Conservation (phyloP, 345 rosid species). For the Salix viminalis region DNA sequence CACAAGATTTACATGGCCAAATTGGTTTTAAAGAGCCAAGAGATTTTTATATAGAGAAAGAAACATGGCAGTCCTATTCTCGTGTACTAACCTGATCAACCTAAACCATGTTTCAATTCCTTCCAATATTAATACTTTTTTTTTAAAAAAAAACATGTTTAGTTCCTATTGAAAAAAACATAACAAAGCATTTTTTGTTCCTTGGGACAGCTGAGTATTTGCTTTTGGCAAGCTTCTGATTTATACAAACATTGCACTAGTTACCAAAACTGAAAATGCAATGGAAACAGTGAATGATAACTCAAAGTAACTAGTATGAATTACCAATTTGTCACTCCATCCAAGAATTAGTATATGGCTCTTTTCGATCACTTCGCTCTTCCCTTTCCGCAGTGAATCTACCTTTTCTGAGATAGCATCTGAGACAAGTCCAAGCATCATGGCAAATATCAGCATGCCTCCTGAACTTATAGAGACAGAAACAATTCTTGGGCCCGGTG, state of each 20-base stretch:
- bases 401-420: conserved; percentile 94
- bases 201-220: neutral
- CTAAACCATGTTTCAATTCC: neutral
- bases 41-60: neutral
- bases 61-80: neutral
- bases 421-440: conserved; percentile 94
- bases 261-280: neutral
- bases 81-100: neutral
- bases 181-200: neutral
- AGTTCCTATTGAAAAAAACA: neutral
- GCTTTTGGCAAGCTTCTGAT: neutral
- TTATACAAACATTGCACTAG: neutral
- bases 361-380: conserved; percentile 90
- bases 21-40: no score
- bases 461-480: conserved; percentile 89
- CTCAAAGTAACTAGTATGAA: conserved; percentile 4
- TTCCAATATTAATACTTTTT: no score
- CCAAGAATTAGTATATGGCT: conserved; percentile 83
- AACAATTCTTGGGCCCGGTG: conserved; percentile 72
- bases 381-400: conserved; percentile 85
- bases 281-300: neutral
- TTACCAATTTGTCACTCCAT: conserved; percentile 95
- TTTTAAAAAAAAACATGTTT: neutral
- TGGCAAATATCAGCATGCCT: conserved; percentile 88
- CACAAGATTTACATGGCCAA: neutral